Conservation (phyloP, 2,329 filamentous ascomycete species). For the Aspergillus vadensis region DNA sequence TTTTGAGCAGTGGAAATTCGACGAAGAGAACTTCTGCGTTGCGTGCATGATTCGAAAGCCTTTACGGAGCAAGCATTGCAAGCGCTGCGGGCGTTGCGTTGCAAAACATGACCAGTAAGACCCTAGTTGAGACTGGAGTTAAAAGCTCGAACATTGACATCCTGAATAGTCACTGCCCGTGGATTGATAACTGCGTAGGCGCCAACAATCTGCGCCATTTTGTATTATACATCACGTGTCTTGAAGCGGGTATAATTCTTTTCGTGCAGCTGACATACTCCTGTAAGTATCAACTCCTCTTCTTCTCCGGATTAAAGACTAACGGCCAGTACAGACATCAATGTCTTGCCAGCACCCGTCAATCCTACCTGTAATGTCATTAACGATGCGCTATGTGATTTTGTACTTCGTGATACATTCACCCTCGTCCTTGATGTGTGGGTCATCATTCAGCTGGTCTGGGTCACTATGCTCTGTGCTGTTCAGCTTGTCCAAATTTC, state of each 20-base stretch:
- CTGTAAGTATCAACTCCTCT: constrained; percentile 56
- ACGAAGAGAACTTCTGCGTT: constrained; percentile 92
- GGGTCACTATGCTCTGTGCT: constrained; percentile 95
- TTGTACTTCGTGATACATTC: constrained; percentile 80
- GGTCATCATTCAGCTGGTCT: constrained; percentile 81
- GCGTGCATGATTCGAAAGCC: constrained; percentile 93
- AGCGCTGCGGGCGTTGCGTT: constrained; percentile 85
- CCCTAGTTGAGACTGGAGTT: neutral
- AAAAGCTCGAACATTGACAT: constrained; percentile 1
- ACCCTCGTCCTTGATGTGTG: constrained; percentile 78
- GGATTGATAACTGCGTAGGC: constrained; percentile 95
- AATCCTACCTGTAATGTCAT: constrained; percentile 69
- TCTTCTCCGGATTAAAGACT: neutral
- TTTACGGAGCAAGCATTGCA: constrained; percentile 93
- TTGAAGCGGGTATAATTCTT: constrained; percentile 73
- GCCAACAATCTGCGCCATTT: constrained; percentile 97
- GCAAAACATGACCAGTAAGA: constrained; percentile 95
- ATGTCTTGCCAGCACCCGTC: constrained; percentile 56
- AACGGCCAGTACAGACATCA: constrained; percentile 58
- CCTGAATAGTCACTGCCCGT: constrained; percentile 78
- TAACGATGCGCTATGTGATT: constrained; percentile 70
- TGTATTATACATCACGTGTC: constrained; percentile 78
- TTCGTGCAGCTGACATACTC: constrained; percentile 72
- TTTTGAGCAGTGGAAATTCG: constrained; percentile 81
- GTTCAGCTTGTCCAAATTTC: constrained; percentile 93